Conservation (phyloP, 305 asterid species). For the Nicotiana rustica region DNA sequence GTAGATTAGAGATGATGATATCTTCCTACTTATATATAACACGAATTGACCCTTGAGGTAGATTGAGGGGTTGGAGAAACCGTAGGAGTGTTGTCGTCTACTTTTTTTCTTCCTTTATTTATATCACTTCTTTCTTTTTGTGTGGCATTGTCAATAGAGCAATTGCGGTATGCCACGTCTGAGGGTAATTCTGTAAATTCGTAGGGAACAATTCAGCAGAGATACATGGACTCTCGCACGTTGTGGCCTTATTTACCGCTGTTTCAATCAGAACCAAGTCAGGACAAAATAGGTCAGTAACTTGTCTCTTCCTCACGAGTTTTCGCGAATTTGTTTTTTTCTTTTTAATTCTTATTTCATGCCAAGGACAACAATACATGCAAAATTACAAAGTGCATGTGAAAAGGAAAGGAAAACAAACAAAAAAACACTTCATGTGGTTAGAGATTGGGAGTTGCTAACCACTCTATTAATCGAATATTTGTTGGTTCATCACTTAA, state of each 20-base stretch:
- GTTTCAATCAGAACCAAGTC: slow-evolving; percentile 25
- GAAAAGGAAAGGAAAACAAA: slow-evolving; percentile 27
- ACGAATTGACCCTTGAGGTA: not conserved
- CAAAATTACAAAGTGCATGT: slow-evolving; percentile 26
- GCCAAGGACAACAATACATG: not conserved
- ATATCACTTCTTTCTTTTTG: not conserved
- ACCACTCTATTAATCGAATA: slow-evolving; percentile 5
- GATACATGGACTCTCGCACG: slow-evolving; percentile 26
- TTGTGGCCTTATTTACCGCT: slow-evolving; percentile 27
- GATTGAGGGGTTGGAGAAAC: slow-evolving; percentile 30
- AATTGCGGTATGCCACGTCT: slow-evolving; percentile 35
- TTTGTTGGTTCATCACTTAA: not conserved
- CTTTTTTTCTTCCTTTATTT: not conserved
- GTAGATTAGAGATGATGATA: not conserved
- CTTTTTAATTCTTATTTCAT: not conserved
- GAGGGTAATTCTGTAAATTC: slow-evolving; percentile 12
- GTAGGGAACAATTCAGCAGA: not conserved
- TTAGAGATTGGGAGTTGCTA: slow-evolving; percentile 25
- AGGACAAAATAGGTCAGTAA: slow-evolving; percentile 28
- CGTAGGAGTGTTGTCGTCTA: not conserved
- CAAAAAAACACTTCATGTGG: slow-evolving; percentile 34
- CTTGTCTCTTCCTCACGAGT: slow-evolving; percentile 30
- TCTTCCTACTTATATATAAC: slow-evolving; percentile 11
- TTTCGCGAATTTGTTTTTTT: not conserved
- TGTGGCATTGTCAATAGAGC: slow-evolving; percentile 22